These are phyloP conservation scores for Trametes coccinea DNA, from an alignment of 768 basidiomycete species.

Conservation along the genomic window DNA sequence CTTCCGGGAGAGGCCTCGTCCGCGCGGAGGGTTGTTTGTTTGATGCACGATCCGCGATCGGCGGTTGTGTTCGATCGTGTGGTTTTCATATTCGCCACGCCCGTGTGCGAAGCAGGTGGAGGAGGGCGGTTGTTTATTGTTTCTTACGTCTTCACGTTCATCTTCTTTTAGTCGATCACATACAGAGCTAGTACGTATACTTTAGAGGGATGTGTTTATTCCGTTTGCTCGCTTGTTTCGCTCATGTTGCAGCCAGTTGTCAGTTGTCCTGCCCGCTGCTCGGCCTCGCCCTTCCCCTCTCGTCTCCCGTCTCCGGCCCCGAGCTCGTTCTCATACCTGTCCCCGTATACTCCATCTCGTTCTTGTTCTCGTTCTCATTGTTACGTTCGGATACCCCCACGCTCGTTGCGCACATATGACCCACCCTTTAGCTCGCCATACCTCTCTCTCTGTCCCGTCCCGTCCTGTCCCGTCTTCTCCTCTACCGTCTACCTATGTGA, in stretches of 20 bases:
- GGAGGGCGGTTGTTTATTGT: neutral
- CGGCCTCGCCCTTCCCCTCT: neutral
- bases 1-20: neutral
- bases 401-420: conserved; percentile 22
- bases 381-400: conserved; percentile 21
- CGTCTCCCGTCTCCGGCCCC: neutral
- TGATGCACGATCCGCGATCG: neutral
- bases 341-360: neutral
- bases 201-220: conserved; percentile 7
- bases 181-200: neutral
- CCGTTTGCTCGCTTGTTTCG: neutral
- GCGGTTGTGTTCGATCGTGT: neutral
- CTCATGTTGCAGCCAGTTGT: neutral
- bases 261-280: neutral
- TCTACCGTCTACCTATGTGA: neutral
- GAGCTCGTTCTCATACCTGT: conserved; percentile 7
- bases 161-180: neutral
- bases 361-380: conserved; percentile 13
- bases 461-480: neutral
- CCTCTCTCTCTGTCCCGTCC: neutral
- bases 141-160: neutral
- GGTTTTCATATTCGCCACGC: neutral
- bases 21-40: neutral
- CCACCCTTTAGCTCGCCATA: neutral
- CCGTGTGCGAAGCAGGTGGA: neutral